Evolutionary conservation across 768 basidiomycete species (phyloP), one percentile per base, ranked within the genome.

Genomic region (Tricholoma furcatifolium): DNA sequence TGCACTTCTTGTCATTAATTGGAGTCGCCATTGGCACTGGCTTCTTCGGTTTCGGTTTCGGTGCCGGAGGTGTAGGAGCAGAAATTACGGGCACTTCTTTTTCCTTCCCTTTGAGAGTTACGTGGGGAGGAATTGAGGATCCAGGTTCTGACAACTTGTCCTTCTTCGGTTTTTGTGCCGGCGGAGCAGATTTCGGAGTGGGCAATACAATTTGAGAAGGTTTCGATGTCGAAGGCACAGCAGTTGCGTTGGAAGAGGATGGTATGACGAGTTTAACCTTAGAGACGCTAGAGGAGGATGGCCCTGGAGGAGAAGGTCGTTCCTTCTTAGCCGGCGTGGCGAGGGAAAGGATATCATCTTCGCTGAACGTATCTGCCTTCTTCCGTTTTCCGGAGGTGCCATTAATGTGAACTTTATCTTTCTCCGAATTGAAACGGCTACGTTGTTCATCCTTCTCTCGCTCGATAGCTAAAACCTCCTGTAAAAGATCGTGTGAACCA

Each of bases 1-100:
- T 85, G 65, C 87, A 90, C 68, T 92, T 96, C 78, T 85, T 92
- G 60, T 87, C 83, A 67, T 92, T 89, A 58, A 94, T 68, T 2
- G 87, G 80, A 1, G 75, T 81, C 1, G 70, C 64, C 18, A 32
- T 43, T 24, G 71, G 63, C 27, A 65, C 62, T 24, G 75, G 64
- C 43, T 75, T 68, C 62, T 75, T 77, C 41, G 70, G 18, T 55
- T 78, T 78, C 6, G 70, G 18, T 55, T 78, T 78, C 6, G 70
- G 57, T 17, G 71, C 64, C 15, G 74, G 59, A 43, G 77, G 60
- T 11, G 69, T 63, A 35, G 66, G 57, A 7, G 56, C 65, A 21
- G 61, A 41, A 31, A 67, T 57, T 5, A 61, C 21, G 20, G 11
- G 50, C 15, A 70, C 65, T 58, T 90, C 88, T 61, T 79, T 84